These are phyloP conservation scores for Clonostachys rhizophaga DNA, from an alignment of 2,329 filamentous ascomycete species.

Conservation along the genomic window DNA sequence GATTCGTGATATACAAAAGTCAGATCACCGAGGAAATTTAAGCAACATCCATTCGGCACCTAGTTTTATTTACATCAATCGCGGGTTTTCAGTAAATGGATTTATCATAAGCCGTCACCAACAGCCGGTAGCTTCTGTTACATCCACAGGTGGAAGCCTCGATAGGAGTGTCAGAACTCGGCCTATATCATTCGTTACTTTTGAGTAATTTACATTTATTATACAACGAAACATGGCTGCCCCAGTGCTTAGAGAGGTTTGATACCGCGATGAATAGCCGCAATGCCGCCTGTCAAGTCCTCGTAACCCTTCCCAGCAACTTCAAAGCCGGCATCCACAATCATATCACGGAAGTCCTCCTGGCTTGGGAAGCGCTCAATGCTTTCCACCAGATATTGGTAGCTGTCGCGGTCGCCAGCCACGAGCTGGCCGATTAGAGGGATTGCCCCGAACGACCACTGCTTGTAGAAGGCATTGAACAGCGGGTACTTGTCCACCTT, in stretches of 20 bases:
- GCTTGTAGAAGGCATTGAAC: slow-evolving; percentile 84
- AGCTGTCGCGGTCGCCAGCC: slow-evolving; percentile 89
- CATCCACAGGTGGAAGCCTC: no score
- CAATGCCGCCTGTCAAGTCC: slow-evolving; percentile 87
- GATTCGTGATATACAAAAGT: no score
- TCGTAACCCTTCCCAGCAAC: slow-evolving; percentile 82
- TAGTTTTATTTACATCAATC: no score
- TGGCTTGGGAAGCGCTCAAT: slow-evolving; percentile 92
- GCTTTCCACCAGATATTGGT: slow-evolving; percentile 97
- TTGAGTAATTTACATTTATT: background rate
- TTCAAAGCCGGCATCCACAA: slow-evolving; percentile 77
- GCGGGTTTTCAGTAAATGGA: no score
- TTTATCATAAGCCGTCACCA: background rate
- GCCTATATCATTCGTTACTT: no score
- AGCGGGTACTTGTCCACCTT: slow-evolving; percentile 72
- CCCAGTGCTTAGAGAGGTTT: slow-evolving; percentile 54
- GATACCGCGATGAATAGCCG: slow-evolving; percentile 93
- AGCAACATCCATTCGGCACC: no score
- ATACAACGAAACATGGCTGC: background rate
- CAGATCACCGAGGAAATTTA: no score
- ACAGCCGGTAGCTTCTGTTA: background rate
- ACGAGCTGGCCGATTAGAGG: slow-evolving; percentile 94
- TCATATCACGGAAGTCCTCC: slow-evolving; percentile 78
- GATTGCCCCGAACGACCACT: slow-evolving; percentile 93
- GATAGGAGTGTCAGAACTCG: no score